Evolutionary conservation across 129 eudicot genomes (phyloP).

Genomic region (Pulicaria dysenterica): DNA sequence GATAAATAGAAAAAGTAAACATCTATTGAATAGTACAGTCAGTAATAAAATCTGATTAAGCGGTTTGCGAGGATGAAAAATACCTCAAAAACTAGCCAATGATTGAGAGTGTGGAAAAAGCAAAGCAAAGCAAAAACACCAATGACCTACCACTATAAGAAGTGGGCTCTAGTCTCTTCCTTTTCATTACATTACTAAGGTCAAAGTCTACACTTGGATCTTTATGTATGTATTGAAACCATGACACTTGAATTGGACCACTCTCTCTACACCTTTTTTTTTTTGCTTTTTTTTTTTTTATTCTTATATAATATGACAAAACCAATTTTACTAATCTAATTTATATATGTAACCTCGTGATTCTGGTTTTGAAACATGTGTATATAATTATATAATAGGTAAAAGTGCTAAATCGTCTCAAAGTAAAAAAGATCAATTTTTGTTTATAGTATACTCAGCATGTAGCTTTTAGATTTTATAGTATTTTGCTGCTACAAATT

Average conservation of each 20-base stretch:
- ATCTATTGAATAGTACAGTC: too few relatives aligned
- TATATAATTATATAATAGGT: too few relatives aligned
- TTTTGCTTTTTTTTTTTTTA: neutral
- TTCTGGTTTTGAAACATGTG: too few relatives aligned
- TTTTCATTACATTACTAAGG: constrained; percentile 9
- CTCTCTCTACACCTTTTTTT: neutral
- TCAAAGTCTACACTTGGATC: constrained; percentile 29
- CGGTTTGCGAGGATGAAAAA: neutral
- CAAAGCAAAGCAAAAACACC: constrained; percentile 12
- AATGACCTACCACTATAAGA: constrained; percentile 29
- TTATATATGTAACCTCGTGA: too few relatives aligned
- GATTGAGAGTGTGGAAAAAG: constrained; percentile 17
- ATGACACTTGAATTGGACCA: constrained; percentile 20
- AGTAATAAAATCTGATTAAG: neutral
- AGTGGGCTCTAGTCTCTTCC: constrained; percentile 31
- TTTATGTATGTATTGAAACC: constrained; percentile 13
- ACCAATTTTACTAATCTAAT: neutral
- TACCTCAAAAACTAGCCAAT: constrained; percentile 7
- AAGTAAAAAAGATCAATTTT: too few relatives aligned
- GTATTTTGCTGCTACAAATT: too few relatives aligned
- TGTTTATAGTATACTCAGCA: too few relatives aligned
- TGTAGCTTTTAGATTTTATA: too few relatives aligned
- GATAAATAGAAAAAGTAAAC: too few relatives aligned
- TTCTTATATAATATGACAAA: neutral
- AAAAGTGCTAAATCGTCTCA: too few relatives aligned